phyloP scores from a whole-genome alignment of 305 asterid species.

The Nicotiana rustica region DNA sequence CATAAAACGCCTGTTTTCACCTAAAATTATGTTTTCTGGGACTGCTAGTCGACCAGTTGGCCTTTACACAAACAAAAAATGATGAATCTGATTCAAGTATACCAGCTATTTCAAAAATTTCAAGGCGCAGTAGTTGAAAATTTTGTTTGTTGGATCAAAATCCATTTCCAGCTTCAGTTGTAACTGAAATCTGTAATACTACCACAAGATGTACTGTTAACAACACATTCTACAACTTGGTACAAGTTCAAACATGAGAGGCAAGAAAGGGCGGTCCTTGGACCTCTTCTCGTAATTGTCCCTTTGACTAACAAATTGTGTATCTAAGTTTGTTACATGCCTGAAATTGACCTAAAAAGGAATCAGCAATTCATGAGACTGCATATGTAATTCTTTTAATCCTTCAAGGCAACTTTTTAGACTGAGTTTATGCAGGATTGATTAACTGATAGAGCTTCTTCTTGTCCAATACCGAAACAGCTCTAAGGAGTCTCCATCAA shows the following conservation, averaged over 20 bases:
- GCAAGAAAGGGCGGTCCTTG: background rate
- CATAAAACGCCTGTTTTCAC: background rate
- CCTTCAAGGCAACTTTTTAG: background rate
- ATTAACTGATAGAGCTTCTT: conserved; percentile 19
- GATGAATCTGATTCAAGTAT: conserved; percentile 1
- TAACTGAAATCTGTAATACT: background rate
- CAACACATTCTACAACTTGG: conserved; percentile 2
- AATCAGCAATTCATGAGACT: background rate
- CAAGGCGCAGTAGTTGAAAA: background rate
- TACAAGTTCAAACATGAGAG: background rate
- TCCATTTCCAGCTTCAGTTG: background rate
- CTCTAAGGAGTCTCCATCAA: background rate
- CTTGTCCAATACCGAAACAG: background rate
- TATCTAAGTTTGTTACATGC: background rate
- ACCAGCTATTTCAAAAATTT: conserved; percentile 9
- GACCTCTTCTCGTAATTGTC: background rate
- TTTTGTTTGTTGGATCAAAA: conserved; percentile 3
- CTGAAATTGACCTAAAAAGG: background rate
- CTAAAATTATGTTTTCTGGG: background rate
- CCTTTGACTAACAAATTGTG: background rate
- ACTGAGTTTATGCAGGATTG: conserved; percentile 6
- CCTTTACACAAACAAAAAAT: background rate
- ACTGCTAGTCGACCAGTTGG: background rate
- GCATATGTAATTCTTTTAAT: background rate
- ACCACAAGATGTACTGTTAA: background rate